phyloP scores from a whole-genome alignment of 768 basidiomycete genomes.

The Leccinum aurantiacum region DNA sequence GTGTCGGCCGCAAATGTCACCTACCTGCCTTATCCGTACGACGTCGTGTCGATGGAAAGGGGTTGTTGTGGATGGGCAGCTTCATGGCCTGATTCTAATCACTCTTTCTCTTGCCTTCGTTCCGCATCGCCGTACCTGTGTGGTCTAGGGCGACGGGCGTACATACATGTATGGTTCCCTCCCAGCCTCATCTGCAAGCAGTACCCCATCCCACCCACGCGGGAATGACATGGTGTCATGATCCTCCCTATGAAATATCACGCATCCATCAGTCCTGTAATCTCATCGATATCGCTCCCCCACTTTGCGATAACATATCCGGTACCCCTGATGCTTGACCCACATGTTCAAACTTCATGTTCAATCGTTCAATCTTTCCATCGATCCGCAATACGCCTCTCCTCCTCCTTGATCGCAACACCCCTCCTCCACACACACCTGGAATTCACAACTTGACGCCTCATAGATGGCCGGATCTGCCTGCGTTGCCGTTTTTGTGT shows the following conservation, averaged over 20 bases:
- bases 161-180: background rate
- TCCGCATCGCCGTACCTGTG: slow-evolving; percentile 9
- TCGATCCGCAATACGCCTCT: slow-evolving; percentile 16
- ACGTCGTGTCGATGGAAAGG: slow-evolving; percentile 17
- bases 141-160: slow-evolving; percentile 18
- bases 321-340: background rate
- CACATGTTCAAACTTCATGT: background rate
- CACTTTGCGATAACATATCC: background rate
- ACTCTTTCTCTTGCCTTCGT: slow-evolving; percentile 14
- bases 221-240: slow-evolving; percentile 11
- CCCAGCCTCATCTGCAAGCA: background rate
- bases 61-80: slow-evolving; percentile 18
- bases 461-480: slow-evolving; percentile 9
- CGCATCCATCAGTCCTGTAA: slow-evolving; percentile 9
- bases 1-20: background rate
- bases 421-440: background rate
- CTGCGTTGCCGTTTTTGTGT: slow-evolving; percentile 10
- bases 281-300: slow-evolving; percentile 24
- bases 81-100: slow-evolving; percentile 9
- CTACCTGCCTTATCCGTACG: slow-evolving; percentile 18
- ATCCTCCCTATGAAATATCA: slow-evolving; percentile 4
- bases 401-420: slow-evolving; percentile 14
- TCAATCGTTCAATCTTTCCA: slow-evolving; percentile 5
- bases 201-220: slow-evolving; percentile 1
- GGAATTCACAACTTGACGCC: slow-evolving; percentile 11